Percentiles rank a stretch among this genome's conserved stretches.
These are phyloP conservation scores for Astrocystis sublimbata DNA, from an alignment of 495 filamentous ascomycete genomes.

Conservation along the genomic window DNA sequence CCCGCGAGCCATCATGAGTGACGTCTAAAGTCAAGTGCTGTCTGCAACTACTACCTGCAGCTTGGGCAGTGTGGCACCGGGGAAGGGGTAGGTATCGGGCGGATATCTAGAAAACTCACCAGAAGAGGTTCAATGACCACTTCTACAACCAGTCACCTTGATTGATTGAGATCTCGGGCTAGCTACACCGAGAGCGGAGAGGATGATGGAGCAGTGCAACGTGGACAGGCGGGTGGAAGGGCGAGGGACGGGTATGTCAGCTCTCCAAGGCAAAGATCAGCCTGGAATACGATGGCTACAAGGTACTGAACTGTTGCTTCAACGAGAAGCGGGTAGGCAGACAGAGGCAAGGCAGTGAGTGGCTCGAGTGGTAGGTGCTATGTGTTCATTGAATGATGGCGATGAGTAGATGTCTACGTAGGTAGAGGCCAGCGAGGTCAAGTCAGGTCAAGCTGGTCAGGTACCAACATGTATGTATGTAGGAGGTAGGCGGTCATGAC, in stretches of 20 bases:
- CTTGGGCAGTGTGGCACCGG: not conserved
- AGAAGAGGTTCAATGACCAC: too few relatives aligned
- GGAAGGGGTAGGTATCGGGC: not conserved
- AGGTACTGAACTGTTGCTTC: not conserved
- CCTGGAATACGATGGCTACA: not conserved
- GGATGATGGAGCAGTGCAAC: slow-evolving; percentile 3
- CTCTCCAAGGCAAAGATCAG: not conserved
- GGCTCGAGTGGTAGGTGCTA: too few relatives aligned
- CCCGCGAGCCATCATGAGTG: not conserved
- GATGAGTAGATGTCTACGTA: too few relatives aligned
- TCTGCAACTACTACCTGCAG: not conserved
- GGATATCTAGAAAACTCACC: slow-evolving; percentile 8
- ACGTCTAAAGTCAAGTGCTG: not conserved
- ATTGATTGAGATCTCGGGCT: not conserved
- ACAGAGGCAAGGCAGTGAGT: not conserved
- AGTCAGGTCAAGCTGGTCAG: too few relatives aligned
- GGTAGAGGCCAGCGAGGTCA: too few relatives aligned
- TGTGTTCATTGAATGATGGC: too few relatives aligned
- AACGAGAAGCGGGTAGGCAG: not conserved
- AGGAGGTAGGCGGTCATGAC: too few relatives aligned
- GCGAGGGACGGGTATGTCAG: not conserved
- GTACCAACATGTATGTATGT: too few relatives aligned
- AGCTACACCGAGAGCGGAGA: slow-evolving; percentile 15
- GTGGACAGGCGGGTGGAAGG: not conserved
- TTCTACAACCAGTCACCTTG: too few relatives aligned